Evolutionary conservation across 1,284 basidiomycete species (phyloP), one percentile per base, ranked within the genome.

Genomic region (Porodaedalea pini): DNA sequence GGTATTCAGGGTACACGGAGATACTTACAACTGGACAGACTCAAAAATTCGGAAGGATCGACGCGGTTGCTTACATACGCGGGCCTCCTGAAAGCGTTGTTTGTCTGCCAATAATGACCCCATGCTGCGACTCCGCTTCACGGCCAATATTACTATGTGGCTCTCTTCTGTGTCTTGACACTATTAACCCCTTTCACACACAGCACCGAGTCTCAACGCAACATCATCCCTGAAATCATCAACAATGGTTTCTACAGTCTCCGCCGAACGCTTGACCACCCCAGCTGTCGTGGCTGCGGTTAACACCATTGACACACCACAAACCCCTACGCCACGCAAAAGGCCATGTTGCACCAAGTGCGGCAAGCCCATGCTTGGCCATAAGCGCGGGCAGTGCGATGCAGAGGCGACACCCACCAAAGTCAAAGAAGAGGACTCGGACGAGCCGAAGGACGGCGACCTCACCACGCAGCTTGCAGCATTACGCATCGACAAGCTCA

Each of bases 261-360:
- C 21, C 25, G 40, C 19, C 19, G 19, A 41, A 25, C 36, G 23
- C 8, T 7, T 25, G 2, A 21, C 29, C 31, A 17, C 27, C n/a
- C 31, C 25, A 15, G 13, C 11, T 8, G 10, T 10, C 8, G 21
- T 27, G 6, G 13, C 44, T 47, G 44, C 44, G 3, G 32, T 23
- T 8, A 21, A n/a, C n/a, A n/a, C 15, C 34, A 17, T 4, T 5
- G 43, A 55, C 17, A 27, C 17, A 10, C 53, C 44, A 8, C 40
- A 29, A 25, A 56, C 58, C 8, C 51, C 51, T 29, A 57, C 50
- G 4, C 36, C 29, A 23, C 55, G 56, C 51, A 61, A 54, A 41
- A 57, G 57, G 31, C 59, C 50, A 11, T 51, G 45, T 43, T 61
- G 59, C 41, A 57, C 15, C 23, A 57, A 48, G n/a, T 61, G 59